Evolutionary conservation across 73 alveolate species (phyloP).

Genomic region (Tetrahymena borealis): DNA sequence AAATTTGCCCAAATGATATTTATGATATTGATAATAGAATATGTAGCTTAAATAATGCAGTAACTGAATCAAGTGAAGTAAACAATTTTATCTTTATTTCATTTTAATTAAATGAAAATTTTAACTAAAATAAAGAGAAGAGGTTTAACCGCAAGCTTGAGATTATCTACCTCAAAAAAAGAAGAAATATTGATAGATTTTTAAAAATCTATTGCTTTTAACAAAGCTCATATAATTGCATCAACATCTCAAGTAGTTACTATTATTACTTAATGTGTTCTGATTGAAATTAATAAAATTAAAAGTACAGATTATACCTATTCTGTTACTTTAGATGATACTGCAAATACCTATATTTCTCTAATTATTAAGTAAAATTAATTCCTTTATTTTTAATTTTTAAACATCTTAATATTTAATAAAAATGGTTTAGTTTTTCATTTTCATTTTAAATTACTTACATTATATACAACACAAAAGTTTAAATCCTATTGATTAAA

Average conservation of each 20-base stretch:
- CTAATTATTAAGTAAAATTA: background rate
- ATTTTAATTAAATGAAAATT: no score
- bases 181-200: background rate
- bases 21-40: background rate
- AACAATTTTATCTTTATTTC: background rate
- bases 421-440: no score
- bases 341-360: background rate
- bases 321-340: background rate
- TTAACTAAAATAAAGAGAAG: no score
- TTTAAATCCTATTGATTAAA: no score
- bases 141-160: background rate
- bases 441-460: no score
- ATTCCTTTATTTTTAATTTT: no score
- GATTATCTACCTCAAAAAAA: background rate
- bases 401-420: no score
- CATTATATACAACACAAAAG: no score
- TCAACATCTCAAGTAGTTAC: background rate
- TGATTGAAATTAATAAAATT: background rate
- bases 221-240: background rate
- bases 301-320: background rate
- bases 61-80: background rate
- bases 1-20: background rate
- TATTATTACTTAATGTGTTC: background rate
- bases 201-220: background rate
- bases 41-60: background rate